Conservation (phyloP, 116 monocot genomes). For the Cymodocea nodosa region DNA sequence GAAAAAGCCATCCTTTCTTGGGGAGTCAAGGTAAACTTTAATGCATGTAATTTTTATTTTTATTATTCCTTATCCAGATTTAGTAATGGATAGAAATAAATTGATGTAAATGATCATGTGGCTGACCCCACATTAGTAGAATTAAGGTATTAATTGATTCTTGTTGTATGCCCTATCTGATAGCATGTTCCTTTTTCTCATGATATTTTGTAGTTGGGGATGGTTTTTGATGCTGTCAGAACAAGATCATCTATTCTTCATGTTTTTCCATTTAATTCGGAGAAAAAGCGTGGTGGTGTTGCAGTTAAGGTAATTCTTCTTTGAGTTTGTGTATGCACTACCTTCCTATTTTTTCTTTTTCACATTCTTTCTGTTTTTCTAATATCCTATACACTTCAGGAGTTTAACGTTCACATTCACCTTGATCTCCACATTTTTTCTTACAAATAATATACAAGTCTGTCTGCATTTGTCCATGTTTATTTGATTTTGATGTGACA, state of each 20-base stretch:
- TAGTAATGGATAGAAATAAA: no score
- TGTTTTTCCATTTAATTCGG: constrained; percentile 93
- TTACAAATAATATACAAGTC: no score
- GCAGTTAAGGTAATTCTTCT: constrained; percentile 37
- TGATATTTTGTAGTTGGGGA: constrained; percentile 36
- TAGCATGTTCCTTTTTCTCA: constrained; percentile 1
- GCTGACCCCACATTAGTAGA: no score
- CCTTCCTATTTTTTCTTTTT: neutral
- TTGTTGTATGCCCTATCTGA: no score
- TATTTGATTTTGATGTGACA: no score
- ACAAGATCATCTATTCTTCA: constrained; percentile 54
- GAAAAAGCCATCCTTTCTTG: constrained; percentile 95
- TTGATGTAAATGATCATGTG: no score
- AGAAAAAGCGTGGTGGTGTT: constrained; percentile 96
- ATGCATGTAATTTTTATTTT: neutral
- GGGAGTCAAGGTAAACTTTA: constrained; percentile 64
- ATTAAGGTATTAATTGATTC: no score
- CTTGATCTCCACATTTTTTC: no score
- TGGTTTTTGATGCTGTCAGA: constrained; percentile 63
- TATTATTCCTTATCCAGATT: neutral
- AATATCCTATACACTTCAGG: no score
- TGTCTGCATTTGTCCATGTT: no score
- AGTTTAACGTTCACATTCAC: no score
- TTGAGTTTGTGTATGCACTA: neutral
- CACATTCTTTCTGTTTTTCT: no score